These are phyloP conservation scores for Mycena alexandri DNA, from an alignment of 768 basidiomycete species.

Conservation along the genomic window DNA sequence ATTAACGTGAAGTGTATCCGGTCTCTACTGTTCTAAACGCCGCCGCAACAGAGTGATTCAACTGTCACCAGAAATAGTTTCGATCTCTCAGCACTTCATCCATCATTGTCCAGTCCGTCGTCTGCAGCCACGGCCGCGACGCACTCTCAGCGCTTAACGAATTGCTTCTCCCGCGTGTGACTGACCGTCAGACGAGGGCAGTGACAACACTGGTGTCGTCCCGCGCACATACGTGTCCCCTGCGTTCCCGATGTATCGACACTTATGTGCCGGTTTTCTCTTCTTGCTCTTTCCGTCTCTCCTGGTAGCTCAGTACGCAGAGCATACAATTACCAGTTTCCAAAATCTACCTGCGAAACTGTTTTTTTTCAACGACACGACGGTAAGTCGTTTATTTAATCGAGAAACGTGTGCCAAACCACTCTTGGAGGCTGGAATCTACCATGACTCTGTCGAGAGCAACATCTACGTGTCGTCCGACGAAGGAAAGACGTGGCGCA, in stretches of 20 bases:
- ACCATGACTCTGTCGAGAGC: slow-evolving; percentile 79
- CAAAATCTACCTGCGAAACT: slow-evolving; percentile 79
- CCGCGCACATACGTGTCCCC: too few relatives aligned
- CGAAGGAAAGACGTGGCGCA: slow-evolving; percentile 83
- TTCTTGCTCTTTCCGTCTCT: slow-evolving; percentile 28
- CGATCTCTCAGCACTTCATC: too few relatives aligned
- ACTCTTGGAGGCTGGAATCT: slow-evolving; percentile 68
- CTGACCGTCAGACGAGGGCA: too few relatives aligned
- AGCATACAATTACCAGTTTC: slow-evolving; percentile 66
- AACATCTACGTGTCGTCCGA: slow-evolving; percentile 84
- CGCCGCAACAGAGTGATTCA: too few relatives aligned
- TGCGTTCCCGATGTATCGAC: slow-evolving; percentile 19
- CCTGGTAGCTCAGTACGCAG: slow-evolving; percentile 58
- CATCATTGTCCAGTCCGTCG: too few relatives aligned
- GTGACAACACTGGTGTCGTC: too few relatives aligned
- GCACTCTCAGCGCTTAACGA: too few relatives aligned
- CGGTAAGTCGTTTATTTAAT: slow-evolving; percentile 62
- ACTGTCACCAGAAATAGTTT: too few relatives aligned
- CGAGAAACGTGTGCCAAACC: slow-evolving; percentile 26
- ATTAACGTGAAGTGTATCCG: too few relatives aligned
- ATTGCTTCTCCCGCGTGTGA: too few relatives aligned
- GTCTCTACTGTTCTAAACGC: too few relatives aligned
- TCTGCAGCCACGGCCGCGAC: too few relatives aligned
- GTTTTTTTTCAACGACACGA: slow-evolving; percentile 94
- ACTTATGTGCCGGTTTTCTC: slow-evolving; percentile 19